Base-by-base conservation (phyloP, 257 asterid species). In the Lantana camara region DNA sequence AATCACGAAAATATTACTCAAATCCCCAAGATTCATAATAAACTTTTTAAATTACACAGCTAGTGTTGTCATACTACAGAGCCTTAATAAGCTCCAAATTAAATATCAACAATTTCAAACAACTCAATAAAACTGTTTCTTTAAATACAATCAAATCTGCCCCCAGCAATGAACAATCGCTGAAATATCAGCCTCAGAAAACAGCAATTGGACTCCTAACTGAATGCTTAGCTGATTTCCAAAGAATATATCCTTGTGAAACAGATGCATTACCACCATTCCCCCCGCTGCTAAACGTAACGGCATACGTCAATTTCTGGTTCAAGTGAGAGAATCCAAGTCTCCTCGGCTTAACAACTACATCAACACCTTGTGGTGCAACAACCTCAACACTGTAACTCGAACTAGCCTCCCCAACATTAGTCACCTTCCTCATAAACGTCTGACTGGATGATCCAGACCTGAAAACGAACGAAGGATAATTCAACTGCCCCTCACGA, bases 401-500 rank as follows among this genome's bases (percentile, higher is more conserved):
- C 1, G 49, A 6, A 35, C 20, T 34, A 20, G 38, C 50, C 30
- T 48, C 60, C 1, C 60, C 69, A 48, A 63, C 69, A 29, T 48
- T 63, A 21, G 69, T 63, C 21, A 63, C 60, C 8, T 38, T 63
- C 60, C 69, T 63, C 11, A 17, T 48, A 20, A 27, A 47, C 14
- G 45, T 32, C 16, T 63, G 71, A 55, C 22, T 1, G 14, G 70
- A 21, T 54, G 59, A 9, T 6, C 38, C 48, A 10, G 41, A 4
- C 0, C 38, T 40, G 45, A 58, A 9, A 7, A 29, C 50, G 42
- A 72, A 72, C 19, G 72, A 72, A 2, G 77, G 77, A n/a, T 66
- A 66, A 37, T 66, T 72, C 21, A 72, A 60, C 22, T 66, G 64
- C 3, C 60, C 66, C 38, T 72, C 70, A 1, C 58, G 37, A 29